Evolutionary conservation across 2,329 filamentous ascomycete genomes (phyloP).

Genomic region (Fusarium cicatricum): DNA sequence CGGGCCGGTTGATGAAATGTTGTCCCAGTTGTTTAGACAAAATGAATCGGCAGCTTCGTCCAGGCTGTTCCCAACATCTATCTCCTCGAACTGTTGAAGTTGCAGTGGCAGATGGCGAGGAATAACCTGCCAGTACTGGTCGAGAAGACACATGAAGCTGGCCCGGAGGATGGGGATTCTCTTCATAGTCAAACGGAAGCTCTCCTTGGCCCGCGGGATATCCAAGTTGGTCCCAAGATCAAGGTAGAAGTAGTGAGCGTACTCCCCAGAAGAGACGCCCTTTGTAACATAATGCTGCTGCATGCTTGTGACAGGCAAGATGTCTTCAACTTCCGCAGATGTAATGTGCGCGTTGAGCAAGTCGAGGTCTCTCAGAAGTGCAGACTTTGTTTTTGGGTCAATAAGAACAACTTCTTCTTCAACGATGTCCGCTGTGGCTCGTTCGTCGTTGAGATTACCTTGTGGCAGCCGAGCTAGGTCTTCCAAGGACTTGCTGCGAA

Average conservation of each 20-base stretch:
- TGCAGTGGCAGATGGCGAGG: constrained; percentile 15
- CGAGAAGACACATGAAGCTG: constrained; percentile 25
- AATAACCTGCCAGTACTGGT: constrained; percentile 35
- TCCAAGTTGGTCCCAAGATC: constrained; percentile 30
- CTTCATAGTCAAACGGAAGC: constrained; percentile 18
- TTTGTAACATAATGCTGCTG: constrained; percentile 15
- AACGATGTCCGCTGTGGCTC: neutral
- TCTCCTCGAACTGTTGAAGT: neutral
- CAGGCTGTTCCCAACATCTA: constrained; percentile 18
- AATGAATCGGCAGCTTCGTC: constrained; percentile 17
- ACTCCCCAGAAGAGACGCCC: constrained; percentile 12
- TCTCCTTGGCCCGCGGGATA: constrained; percentile 24
- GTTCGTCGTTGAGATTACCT: neutral
- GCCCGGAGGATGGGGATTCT: constrained; percentile 35
- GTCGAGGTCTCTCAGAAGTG: constrained; percentile 9
- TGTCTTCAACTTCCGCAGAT: constrained; percentile 21
- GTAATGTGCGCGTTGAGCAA: neutral
- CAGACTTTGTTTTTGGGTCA: constrained; percentile 4
- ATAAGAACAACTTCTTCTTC: constrained; percentile 6
- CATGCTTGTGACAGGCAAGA: constrained; percentile 27
- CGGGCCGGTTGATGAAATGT: constrained; percentile 4
- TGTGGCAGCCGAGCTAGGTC: constrained; percentile 3
- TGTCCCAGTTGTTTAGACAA: constrained; percentile 8
- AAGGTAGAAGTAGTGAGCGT: constrained; percentile 37
- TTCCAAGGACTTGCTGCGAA: constrained; percentile 12